These are phyloP conservation scores for Pinus tabuliformis DNA, from an alignment of 75 land plant genomes.

Conservation along the genomic window DNA sequence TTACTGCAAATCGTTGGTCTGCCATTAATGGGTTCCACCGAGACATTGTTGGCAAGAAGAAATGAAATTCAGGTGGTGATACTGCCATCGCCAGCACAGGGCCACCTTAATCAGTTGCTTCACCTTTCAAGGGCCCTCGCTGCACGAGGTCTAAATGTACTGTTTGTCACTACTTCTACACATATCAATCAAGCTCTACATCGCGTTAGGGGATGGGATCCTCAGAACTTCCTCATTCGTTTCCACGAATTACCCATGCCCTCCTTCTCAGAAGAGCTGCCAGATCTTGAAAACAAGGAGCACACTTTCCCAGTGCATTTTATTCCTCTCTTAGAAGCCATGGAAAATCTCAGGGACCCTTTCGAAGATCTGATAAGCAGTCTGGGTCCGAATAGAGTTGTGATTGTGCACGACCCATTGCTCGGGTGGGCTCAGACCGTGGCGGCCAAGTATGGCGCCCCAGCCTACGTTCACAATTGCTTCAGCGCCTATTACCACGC, in stretches of 20 bases:
- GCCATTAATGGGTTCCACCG: too few relatives aligned
- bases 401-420: conserved; percentile 31
- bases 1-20: too few relatives aligned
- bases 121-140: conserved; percentile 26
- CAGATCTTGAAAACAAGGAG: conserved; percentile 14
- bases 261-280: conserved; percentile 11
- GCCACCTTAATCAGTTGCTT: conserved; percentile 44
- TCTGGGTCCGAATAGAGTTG: conserved; percentile 15
- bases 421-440: conserved; percentile 13
- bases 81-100: conserved; percentile 39
- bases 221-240: conserved; percentile 6
- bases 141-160: conserved; percentile 17
- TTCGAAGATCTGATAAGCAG: conserved; percentile 3
- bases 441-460: neutral
- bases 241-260: conserved; percentile 32
- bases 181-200: conserved; percentile 32
- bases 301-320: conserved; percentile 34
- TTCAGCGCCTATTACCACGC: neutral
- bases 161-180: conserved; percentile 20
- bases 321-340: conserved; percentile 22
- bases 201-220: conserved; percentile 17
- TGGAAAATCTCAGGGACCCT: conserved; percentile 21
- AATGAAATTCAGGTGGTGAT: conserved; percentile 13
- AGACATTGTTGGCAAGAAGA: too few relatives aligned
- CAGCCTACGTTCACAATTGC: neutral